phyloP scores from a whole-genome alignment of 2,329 filamentous ascomycete species.

The Cladosporium velox region DNA sequence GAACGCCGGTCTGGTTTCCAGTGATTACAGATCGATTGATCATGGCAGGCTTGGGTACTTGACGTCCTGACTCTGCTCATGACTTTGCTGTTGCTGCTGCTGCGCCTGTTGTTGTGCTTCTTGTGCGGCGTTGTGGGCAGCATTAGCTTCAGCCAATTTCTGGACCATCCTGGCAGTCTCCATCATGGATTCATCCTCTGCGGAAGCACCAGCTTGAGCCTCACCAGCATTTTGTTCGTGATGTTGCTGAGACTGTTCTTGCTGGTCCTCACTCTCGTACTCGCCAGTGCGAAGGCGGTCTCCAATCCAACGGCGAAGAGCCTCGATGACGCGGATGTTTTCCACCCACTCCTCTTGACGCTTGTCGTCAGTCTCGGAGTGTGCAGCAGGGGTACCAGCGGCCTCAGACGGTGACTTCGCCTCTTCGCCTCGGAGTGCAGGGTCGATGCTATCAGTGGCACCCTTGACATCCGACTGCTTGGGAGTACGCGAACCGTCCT shows the following conservation, averaged over 20 bases:
- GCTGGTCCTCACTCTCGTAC: constrained; percentile 42
- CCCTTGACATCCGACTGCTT: constrained; percentile 35
- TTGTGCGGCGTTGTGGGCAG: constrained; percentile 16
- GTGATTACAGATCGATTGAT: background rate
- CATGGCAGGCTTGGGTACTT: constrained; percentile 18
- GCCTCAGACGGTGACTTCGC: constrained; percentile 29
- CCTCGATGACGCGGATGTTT: constrained; percentile 65
- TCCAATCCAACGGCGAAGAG: constrained; percentile 59
- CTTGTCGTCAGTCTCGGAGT: constrained; percentile 45
- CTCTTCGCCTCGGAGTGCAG: constrained; percentile 39
- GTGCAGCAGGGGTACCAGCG: constrained; percentile 32
- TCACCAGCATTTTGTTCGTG: constrained; percentile 17
- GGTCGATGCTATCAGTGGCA: constrained; percentile 39
- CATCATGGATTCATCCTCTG: constrained; percentile 21
- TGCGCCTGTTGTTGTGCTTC: constrained; percentile 3
- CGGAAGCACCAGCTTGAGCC: constrained; percentile 22
- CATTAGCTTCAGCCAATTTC: constrained; percentile 26
- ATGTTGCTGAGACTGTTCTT: constrained; percentile 25
- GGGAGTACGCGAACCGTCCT: constrained; percentile 40
- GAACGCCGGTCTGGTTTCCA: constrained; percentile 11
- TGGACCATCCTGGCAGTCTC: constrained; percentile 30
- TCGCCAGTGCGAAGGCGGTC: constrained; percentile 57
- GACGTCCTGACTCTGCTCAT: constrained; percentile 5
- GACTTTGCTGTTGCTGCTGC: background rate
- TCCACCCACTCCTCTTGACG: constrained; percentile 61